phyloP scores from a whole-genome alignment of 768 basidiomycete genomes.

The Tephrocybe sp. region DNA sequence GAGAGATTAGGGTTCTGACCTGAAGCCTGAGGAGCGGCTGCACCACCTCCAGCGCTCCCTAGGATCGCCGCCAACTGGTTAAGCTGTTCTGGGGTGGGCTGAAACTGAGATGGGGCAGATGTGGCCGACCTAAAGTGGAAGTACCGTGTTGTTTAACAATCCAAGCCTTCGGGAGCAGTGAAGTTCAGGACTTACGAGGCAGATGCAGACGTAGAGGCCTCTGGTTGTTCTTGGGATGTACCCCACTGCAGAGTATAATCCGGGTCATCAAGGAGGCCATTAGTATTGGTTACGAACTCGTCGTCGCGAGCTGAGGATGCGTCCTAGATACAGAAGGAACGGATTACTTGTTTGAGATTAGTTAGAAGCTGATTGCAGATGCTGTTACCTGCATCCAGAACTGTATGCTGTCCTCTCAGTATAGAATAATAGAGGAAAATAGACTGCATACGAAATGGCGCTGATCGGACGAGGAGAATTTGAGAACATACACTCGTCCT shows the following conservation, averaged over 20 bases:
- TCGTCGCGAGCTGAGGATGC: conserved; percentile 64
- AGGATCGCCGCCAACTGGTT: conserved; percentile 59
- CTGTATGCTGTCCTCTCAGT: conserved; percentile 32
- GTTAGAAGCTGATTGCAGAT: not conserved
- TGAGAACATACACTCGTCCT: conserved; percentile 83
- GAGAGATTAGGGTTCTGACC: not conserved
- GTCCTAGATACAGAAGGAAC: conserved; percentile 45
- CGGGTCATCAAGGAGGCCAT: conserved; percentile 67
- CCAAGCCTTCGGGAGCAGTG: not conserved
- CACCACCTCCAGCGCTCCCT: conserved; percentile 38
- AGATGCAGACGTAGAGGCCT: conserved; percentile 47
- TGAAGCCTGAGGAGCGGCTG: conserved; percentile 34
- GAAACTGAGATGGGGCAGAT: conserved; percentile 27
- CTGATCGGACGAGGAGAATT: conserved; percentile 88
- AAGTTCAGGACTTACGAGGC: conserved; percentile 27
- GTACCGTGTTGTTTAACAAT: not conserved
- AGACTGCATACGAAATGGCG: conserved; percentile 79
- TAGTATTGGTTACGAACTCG: conserved; percentile 73
- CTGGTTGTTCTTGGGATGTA: conserved; percentile 32
- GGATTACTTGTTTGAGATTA: not conserved
- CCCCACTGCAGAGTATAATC: conserved; percentile 63
- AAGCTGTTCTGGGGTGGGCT: conserved; percentile 65
- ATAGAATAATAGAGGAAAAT: conserved; percentile 14
- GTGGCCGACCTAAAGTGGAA: conserved; percentile 1
- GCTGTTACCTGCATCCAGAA: conserved; percentile 89